These are phyloP conservation scores for Aspergillus luchuensis DNA, from an alignment of 2,329 filamentous ascomycete species.

Conservation along the genomic window DNA sequence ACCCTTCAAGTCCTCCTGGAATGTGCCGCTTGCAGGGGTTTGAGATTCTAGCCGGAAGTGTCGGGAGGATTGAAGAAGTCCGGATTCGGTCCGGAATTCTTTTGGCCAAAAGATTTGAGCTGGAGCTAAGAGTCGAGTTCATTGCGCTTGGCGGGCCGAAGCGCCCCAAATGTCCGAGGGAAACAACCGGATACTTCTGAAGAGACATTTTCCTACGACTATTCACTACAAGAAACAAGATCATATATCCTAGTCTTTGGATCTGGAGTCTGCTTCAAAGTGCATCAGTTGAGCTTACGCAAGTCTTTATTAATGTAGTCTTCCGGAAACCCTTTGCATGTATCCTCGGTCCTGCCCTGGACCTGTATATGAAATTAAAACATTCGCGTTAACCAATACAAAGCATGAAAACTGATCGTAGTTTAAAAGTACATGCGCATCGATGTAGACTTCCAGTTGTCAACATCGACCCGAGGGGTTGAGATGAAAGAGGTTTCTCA, in stretches of 20 bases:
- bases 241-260: no score
- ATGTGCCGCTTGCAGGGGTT: constrained; percentile 8
- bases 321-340: neutral
- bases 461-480: constrained; percentile 5
- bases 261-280: neutral
- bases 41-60: neutral
- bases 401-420: constrained; percentile 16
- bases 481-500: neutral
- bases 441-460: constrained; percentile 15
- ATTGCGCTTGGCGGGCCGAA: constrained; percentile 14
- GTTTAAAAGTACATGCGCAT: constrained; percentile 32
- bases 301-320: neutral
- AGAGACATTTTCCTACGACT: neutral
- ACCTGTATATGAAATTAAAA: neutral
- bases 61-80: neutral
- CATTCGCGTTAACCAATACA: constrained; percentile 14
- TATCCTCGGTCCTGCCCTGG: neutral
- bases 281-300: neutral
- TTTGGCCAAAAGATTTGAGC: neutral
- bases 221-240: neutral
- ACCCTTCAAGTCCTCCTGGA: constrained; percentile 22
- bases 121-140: neutral
- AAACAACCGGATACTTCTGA: neutral
- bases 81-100: neutral
- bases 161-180: neutral